These are phyloP conservation scores for Fusarium sp. DNA, from an alignment of 2,329 filamentous ascomycete genomes.

Conservation along the genomic window DNA sequence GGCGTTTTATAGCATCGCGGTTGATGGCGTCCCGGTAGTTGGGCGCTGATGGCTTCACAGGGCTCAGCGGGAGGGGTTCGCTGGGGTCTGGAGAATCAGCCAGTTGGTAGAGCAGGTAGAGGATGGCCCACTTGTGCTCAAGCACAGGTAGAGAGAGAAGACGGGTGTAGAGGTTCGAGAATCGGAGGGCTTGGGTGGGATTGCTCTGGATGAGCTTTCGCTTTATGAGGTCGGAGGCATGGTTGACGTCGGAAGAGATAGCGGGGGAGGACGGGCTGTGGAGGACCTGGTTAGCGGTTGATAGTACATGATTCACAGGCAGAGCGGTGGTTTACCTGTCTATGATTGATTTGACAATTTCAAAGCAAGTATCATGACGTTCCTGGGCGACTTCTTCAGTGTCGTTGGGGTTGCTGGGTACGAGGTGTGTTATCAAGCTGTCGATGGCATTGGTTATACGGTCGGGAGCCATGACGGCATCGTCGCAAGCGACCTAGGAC, in stretches of 20 bases:
- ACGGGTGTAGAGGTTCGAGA: conserved; percentile 90
- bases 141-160: conserved; percentile 91
- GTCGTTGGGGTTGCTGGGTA: conserved; percentile 73
- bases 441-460: conserved; percentile 84
- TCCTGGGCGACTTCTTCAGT: conserved; percentile 75
- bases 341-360: conserved; percentile 62
- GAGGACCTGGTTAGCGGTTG: not conserved
- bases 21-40: conserved; percentile 52
- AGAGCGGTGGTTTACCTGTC: conserved; percentile 55
- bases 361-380: conserved; percentile 72
- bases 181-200: conserved; percentile 80
- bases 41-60: conserved; percentile 52
- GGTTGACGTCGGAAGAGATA: conserved; percentile 80
- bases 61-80: conserved; percentile 60
- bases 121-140: conserved; percentile 95
- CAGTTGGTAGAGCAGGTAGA: conserved; percentile 89
- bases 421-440: conserved; percentile 78
- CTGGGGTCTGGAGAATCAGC: conserved; percentile 73
- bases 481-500: conserved; percentile 45
- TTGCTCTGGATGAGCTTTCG: conserved; percentile 84
- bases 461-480: conserved; percentile 68
- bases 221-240: conserved; percentile 93
- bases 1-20: conserved; percentile 50
- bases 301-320: not conserved
- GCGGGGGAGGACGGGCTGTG: conserved; percentile 61